A percentile compares a stretch with the other conserved stretches of the same genome.
Evolutionary conservation across 2,329 filamentous ascomycete genomes (phyloP).

Genomic region (Macroventuria anomochaeta): DNA sequence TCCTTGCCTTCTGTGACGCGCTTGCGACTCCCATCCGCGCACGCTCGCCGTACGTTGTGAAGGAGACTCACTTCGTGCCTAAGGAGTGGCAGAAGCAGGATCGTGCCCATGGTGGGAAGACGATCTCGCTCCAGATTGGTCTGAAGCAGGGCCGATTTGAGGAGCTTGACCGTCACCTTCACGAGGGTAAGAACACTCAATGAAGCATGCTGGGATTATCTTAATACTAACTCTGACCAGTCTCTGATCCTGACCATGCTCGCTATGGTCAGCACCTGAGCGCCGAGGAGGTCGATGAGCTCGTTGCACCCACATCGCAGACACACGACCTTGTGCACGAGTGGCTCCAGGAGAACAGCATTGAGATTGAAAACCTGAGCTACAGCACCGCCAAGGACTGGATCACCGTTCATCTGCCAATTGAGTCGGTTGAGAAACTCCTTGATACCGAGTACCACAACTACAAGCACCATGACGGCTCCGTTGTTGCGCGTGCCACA

Average conservation of each 20-base stretch:
- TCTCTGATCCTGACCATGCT: constrained; percentile 54
- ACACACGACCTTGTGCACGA: constrained; percentile 60
- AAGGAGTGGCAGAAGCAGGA: constrained; percentile 58
- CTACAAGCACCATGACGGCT: constrained; percentile 63
- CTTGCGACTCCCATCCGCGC: constrained; percentile 48
- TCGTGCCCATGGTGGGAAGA: constrained; percentile 56
- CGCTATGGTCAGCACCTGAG: constrained; percentile 64
- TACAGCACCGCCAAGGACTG: constrained; percentile 65
- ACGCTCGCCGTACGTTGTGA: constrained; percentile 58
- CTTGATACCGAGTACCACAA: constrained; percentile 58
- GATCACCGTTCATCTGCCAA: constrained; percentile 61
- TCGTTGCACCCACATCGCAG: constrained; percentile 61
- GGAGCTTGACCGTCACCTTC: constrained; percentile 62
- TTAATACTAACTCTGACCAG: constrained; percentile 12
- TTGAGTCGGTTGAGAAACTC: constrained; percentile 60
- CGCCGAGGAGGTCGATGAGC: constrained; percentile 58
- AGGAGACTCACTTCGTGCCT: constrained; percentile 63
- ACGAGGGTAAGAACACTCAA: constrained; percentile 51
- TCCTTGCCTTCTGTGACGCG: constrained; percentile 35
- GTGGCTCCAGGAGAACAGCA: constrained; percentile 63
- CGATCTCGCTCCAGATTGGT: constrained; percentile 63
- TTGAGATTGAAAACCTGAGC: constrained; percentile 52
- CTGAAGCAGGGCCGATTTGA: constrained; percentile 64
- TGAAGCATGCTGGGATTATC: background rate
- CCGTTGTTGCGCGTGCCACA: constrained; percentile 59